phyloP scores from a whole-genome alignment of 2,329 filamentous ascomycete species.

The Fragosphaeria purpurea region DNA sequence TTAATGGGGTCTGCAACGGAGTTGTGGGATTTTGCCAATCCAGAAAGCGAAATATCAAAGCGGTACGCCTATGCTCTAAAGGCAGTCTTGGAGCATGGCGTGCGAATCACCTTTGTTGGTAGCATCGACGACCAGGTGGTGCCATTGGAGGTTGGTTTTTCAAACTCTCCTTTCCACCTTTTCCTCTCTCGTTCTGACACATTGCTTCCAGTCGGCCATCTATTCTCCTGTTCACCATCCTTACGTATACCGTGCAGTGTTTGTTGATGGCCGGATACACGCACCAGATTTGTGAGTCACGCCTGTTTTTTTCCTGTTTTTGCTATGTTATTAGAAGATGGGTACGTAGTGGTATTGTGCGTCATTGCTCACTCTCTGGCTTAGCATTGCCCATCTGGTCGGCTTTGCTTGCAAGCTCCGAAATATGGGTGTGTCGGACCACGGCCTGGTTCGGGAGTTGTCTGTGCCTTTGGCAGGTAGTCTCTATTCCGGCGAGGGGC shows the following conservation, averaged over 20 bases:
- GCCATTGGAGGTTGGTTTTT: conserved; percentile 63
- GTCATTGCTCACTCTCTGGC: no score
- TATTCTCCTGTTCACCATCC: conserved; percentile 81
- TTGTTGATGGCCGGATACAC: conserved; percentile 86
- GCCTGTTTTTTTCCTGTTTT: background rate
- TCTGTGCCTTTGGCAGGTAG: conserved; percentile 82
- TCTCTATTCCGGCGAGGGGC: conserved; percentile 83
- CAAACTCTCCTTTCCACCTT: background rate
- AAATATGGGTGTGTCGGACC: conserved; percentile 85
- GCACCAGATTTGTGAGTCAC: conserved; percentile 71
- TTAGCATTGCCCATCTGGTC: conserved; percentile 72
- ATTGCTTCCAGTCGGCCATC: conserved; percentile 56
- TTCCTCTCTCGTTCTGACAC: conserved; percentile 4
- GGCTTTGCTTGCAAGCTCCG: conserved; percentile 89
- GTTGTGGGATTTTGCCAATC: conserved; percentile 84
- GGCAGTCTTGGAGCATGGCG: conserved; percentile 65
- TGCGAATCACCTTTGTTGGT: conserved; percentile 76
- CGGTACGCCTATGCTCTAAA: conserved; percentile 70
- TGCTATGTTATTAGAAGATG: background rate
- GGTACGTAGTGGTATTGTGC: no score
- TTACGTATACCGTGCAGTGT: conserved; percentile 90
- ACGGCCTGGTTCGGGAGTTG: conserved; percentile 84
- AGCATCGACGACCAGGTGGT: conserved; percentile 97
- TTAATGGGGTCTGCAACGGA: conserved; percentile 88
- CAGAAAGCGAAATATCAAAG: conserved; percentile 70